These are phyloP conservation scores for Talaromyces proteolyticus DNA, from an alignment of 495 filamentous ascomycete genomes.

Conservation along the genomic window DNA sequence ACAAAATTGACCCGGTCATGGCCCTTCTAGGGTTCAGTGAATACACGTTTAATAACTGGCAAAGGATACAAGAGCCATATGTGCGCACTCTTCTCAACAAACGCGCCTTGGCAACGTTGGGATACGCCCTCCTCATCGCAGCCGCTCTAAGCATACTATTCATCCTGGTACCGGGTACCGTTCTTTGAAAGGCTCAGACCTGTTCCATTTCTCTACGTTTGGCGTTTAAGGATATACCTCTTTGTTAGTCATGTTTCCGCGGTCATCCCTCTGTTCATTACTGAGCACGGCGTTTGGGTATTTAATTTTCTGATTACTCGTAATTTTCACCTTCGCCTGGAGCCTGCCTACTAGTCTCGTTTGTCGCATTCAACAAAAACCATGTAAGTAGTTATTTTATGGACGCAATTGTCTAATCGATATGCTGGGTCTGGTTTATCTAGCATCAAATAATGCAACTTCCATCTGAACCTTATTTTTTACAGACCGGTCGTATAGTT, in stretches of 20 bases:
- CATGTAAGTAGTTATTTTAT: background rate
- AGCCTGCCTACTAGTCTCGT: background rate
- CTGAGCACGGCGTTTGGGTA: background rate
- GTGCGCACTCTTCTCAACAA: constrained; percentile 77
- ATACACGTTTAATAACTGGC: constrained; percentile 90
- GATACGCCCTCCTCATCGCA: constrained; percentile 66
- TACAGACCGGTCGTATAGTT: too few species aligned
- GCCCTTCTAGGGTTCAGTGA: constrained; percentile 87
- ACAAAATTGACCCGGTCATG: constrained; percentile 86
- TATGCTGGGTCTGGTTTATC: background rate
- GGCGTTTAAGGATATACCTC: constrained; percentile 7
- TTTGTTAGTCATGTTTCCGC: too few species aligned
- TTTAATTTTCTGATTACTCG: background rate
- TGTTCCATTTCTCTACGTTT: background rate
- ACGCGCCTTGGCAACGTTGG: constrained; percentile 70
- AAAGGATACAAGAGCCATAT: constrained; percentile 79
- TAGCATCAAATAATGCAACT: background rate
- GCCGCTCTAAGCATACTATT: constrained; percentile 75
- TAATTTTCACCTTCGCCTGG: background rate
- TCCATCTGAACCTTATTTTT: background rate
- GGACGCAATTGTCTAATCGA: background rate
- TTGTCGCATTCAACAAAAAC: background rate
- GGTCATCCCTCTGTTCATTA: background rate
- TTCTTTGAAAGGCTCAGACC: background rate
- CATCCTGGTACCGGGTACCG: constrained; percentile 77